Evolutionary conservation across 2,329 filamentous ascomycete species (phyloP), one percentile per base, ranked within the genome.

Genomic region (Seiridium unicorne): DNA sequence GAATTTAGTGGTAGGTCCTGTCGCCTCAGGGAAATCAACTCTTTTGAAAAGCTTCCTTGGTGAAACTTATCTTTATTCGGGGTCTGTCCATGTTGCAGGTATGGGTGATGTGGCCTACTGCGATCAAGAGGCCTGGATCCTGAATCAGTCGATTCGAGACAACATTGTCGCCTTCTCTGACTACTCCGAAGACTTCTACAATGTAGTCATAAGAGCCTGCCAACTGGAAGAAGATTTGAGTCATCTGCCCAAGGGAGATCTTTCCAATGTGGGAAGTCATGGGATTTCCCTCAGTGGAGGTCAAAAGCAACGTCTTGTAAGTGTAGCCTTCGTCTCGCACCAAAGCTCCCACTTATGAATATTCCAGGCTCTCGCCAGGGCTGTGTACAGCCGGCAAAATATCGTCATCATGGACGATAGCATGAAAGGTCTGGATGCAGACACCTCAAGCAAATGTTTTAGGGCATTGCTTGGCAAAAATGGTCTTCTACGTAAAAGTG

Each of bases 261-360:
- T 66, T 6, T 80, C 77, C 0, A 65, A 72, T 1, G 70, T 81
- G 38, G 80, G 80, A 1, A 80, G 75, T 54, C 77, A 78, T 44
- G 80, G 80, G 0, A 71, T 80, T 55, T 75, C 73, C 5, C 69
- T 83, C 0, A 80, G 77, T 4, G 80, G 80, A 5, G 80, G 80
- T 0, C 80, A 83, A 61, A 77, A 75, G 62, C 76, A 79, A 56
- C 73, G 77, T 10, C 67, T 80, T 2, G 66, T 58, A 18, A 58
- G 55, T 58, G 32, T 1, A 26, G 0, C 1, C 8, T 4, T 2
- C 4, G 18, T 11, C 35, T 4, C 10, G 13, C 4, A 10, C 11
- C 11, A 6, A 10, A 40, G 3, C 32, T 35, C 35, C 18, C 18
- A 26, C 18, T 26, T 26, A n/a, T 35, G 31, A 9, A 1, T 2